Conservation (phyloP, 495 filamentous ascomycete species). For the Cercophora newfieldiana region DNA sequence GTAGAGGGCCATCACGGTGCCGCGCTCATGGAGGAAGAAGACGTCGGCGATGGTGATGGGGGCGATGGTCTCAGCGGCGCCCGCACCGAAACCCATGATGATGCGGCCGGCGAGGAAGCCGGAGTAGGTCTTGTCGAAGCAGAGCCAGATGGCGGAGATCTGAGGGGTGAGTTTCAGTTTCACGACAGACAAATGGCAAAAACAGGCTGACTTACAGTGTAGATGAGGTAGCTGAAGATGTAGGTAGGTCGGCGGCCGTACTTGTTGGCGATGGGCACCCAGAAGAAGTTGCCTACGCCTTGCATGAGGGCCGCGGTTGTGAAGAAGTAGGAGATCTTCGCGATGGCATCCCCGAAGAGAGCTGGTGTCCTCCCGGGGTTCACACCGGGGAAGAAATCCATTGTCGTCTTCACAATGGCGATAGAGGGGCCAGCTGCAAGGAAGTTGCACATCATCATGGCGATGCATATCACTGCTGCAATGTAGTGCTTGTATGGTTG, state of each 20-base stretch:
- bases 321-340: constrained; percentile 55
- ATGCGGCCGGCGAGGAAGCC: constrained; percentile 49
- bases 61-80: constrained; percentile 55
- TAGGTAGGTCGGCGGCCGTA: constrained; percentile 57
- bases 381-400: constrained; percentile 46
- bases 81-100: constrained; percentile 52
- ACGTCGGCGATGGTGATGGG: constrained; percentile 57
- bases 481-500: constrained; percentile 50
- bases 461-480: constrained; percentile 48
- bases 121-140: constrained; percentile 44
- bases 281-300: constrained; percentile 54
- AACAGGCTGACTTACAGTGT: constrained; percentile 27
- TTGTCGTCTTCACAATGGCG: constrained; percentile 49
- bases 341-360: constrained; percentile 35
- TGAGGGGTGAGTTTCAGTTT: constrained; percentile 1
- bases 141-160: constrained; percentile 47
- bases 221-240: constrained; percentile 48
- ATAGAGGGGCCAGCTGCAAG: constrained; percentile 54
- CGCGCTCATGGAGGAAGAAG: constrained; percentile 61
- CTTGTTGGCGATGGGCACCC: constrained; percentile 57
- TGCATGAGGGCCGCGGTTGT: constrained; percentile 51
- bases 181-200: no score
- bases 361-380: constrained; percentile 18
- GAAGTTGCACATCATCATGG: constrained; percentile 59
- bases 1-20: constrained; percentile 51